phyloP scores from a whole-genome alignment of 192 early-diverging fungal genomes.

The Podila clonocystis region DNA sequence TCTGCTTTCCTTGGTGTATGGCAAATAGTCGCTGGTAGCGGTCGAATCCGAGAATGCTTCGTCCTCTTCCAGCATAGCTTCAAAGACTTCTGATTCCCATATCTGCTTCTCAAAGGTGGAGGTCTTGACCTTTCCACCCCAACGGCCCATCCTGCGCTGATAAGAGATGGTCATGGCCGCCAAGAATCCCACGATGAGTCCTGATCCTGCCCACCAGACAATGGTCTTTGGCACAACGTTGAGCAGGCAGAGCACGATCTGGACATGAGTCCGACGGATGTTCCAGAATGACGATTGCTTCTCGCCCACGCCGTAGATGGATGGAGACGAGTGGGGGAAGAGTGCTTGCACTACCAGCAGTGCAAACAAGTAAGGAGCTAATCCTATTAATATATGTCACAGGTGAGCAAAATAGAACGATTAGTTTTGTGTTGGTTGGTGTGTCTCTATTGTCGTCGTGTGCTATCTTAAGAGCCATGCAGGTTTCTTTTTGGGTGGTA shows the following conservation, averaged over 20 bases:
- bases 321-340: constrained; percentile 10
- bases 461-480: too few species aligned
- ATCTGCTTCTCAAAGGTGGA: constrained; percentile 31
- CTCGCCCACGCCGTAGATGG: background rate
- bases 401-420: background rate
- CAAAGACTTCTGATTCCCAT: constrained; percentile 25
- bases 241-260: constrained; percentile 58
- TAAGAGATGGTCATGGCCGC: constrained; percentile 45
- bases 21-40: background rate
- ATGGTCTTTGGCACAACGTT: constrained; percentile 60
- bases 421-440: too few species aligned
- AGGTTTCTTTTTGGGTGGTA: too few species aligned
- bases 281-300: constrained; percentile 35
- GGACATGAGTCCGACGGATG: constrained; percentile 52
- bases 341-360: constrained; percentile 59
- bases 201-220: constrained; percentile 65
- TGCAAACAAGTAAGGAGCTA: constrained; percentile 61
- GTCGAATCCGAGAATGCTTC: constrained; percentile 31
- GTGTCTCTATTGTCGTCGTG: too few species aligned
- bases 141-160: constrained; percentile 30
- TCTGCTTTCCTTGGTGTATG: constrained; percentile 23
- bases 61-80: constrained; percentile 25
- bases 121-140: constrained; percentile 38
- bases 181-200: constrained; percentile 57
- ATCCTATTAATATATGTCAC: constrained; percentile 36